phyloP scores from a whole-genome alignment of 306 rosid species.

The Inga laurina region DNA sequence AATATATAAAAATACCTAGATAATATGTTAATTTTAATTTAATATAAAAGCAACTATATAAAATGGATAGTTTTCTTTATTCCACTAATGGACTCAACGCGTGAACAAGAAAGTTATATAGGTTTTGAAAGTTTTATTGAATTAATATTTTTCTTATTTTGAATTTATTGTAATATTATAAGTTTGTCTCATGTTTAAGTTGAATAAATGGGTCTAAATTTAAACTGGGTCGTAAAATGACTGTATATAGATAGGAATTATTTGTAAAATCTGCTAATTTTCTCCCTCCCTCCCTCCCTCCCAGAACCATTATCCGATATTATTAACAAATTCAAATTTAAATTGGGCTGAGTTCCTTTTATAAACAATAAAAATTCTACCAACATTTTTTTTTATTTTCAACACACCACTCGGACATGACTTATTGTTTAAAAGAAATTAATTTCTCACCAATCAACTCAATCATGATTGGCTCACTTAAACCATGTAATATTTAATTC shows the following conservation, averaged over 20 bases:
- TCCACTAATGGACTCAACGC: not conserved
- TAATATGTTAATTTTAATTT: not conserved
- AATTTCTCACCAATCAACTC: not conserved
- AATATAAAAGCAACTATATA: not conserved
- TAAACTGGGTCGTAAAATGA: not conserved
- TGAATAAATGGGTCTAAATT: not conserved
- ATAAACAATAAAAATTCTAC: too few relatives aligned
- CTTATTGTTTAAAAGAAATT: not conserved
- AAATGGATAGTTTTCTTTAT: not conserved
- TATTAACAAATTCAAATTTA: too few relatives aligned
- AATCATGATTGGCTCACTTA: not conserved
- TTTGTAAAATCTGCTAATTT: too few relatives aligned
- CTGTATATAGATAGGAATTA: not conserved
- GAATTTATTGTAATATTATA: not conserved
- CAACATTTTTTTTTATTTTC: too few relatives aligned
- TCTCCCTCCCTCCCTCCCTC: too few relatives aligned
- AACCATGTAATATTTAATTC: not conserved
- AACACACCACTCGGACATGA: not conserved
- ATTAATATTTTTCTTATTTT: not conserved
- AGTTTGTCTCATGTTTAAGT: not conserved
- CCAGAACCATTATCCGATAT: too few relatives aligned
- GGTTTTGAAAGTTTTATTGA: not conserved
- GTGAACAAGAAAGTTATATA: not conserved
- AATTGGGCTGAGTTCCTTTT: not conserved
- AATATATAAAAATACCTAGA: not conserved